These are phyloP conservation scores for Piper betle DNA, from an alignment of 164 flowering plant genomes.

Conservation along the genomic window DNA sequence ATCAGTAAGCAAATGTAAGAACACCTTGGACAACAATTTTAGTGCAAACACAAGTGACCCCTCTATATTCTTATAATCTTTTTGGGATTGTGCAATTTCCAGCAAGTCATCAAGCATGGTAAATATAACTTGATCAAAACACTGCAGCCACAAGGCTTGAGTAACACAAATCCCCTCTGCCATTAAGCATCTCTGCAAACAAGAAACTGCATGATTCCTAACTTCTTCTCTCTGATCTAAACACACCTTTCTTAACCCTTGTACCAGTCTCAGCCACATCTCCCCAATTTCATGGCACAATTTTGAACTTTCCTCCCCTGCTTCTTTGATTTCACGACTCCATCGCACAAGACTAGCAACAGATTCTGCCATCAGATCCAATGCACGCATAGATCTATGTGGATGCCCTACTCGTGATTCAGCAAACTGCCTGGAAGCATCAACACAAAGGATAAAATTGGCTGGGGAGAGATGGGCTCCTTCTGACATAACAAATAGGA, in stretches of 20 bases:
- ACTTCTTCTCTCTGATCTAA: constrained; percentile 34
- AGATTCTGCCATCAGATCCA: constrained; percentile 33
- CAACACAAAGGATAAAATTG: constrained; percentile 25
- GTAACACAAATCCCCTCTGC: constrained; percentile 18
- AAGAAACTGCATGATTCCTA: constrained; percentile 21
- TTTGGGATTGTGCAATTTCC: constrained; percentile 24
- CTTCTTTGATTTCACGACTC: constrained; percentile 19
- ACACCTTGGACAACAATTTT: constrained; percentile 23
- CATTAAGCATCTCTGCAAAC: constrained; percentile 23
- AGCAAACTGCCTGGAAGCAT: constrained; percentile 31
- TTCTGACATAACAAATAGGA: constrained; percentile 24
- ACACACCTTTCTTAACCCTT: constrained; percentile 25
- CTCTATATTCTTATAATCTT: constrained; percentile 30
- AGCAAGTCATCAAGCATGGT: constrained; percentile 30
- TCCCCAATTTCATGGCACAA: constrained; percentile 25
- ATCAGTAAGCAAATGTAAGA: constrained; percentile 18
- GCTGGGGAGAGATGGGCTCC: constrained; percentile 24
- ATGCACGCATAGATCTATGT: constrained; percentile 24
- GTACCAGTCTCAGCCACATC: constrained; percentile 30
- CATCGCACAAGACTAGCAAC: constrained; percentile 17
- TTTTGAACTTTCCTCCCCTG: constrained; percentile 18
- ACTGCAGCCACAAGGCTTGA: constrained; percentile 21
- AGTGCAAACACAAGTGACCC: constrained; percentile 23
- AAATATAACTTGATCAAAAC: constrained; percentile 28
- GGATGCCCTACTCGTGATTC: constrained; percentile 27